Base-by-base conservation (phyloP, 225 moss, liverwort and hornwort genomes). In the Takakia lepidozioides region DNA sequence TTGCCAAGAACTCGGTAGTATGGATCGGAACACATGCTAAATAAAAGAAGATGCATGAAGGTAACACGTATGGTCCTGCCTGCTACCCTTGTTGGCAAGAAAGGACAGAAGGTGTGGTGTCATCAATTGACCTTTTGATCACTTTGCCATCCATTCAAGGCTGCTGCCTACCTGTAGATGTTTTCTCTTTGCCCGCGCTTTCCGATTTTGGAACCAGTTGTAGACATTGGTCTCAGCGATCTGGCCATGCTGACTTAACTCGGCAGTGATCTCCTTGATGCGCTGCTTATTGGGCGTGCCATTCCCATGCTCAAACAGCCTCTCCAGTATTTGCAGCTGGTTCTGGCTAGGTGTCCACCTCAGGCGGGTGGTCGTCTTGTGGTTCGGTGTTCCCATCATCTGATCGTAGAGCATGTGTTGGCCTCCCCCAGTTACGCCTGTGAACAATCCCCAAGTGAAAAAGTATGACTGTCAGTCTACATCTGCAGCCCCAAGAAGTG, bases 141-240 rank as follows among this genome's bases (percentile, higher is more conserved):
- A 48, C 28, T 29, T 29, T 49, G 17, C 27, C 6, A 26, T 27
- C 27, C 27, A 19, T 29, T 25, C 27, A 49, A 26, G 25, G 27
- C 27, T 49, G 14, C 28, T 27, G 48, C 48, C 48, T 29, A 49
- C 44, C 27, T 67, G 49, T 53, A 59, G 86, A 41, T 87, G 63
- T 64, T 78, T 95, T 53, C 82, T 84, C 38, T 84, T 95, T 0
- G 84, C 86, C 29, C 95, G 83, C 0, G 95, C 95, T 58, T 95
- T 95, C 38, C 90, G 84, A 20, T 95, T 95, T 29, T 95, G 95
- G 49, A 95, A 95, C 95, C 95, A 95, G 29, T 87, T 87, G 76
- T 90, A 95, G 8, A 95, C 90, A 58, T 90, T 95, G 9, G 82
- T 84, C 55, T 95, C 86, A 1, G 86, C 70, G 7, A 95, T 87